These are phyloP conservation scores for Chaetoceros muelleri DNA, from an alignment of 108 stramenopile species.

Conservation along the genomic window DNA sequence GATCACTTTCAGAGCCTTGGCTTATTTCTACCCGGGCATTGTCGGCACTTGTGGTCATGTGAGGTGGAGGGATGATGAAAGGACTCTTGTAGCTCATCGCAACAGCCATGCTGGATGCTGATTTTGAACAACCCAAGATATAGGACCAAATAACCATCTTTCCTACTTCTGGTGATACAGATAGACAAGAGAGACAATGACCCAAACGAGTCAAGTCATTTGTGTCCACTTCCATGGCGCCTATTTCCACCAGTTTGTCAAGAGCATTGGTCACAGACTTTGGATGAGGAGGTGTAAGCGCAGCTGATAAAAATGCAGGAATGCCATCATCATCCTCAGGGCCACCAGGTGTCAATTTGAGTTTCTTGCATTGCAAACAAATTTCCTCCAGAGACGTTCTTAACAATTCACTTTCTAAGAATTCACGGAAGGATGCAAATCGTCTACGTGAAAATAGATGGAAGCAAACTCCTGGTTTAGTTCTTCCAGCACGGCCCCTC, in stretches of 20 bases:
- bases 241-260: slow-evolving; percentile 58
- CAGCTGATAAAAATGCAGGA: slow-evolving; percentile 52
- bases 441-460: slow-evolving; percentile 58
- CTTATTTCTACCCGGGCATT: slow-evolving; percentile 40
- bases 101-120: slow-evolving; percentile 50
- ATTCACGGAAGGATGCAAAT: slow-evolving; percentile 38
- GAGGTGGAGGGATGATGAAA: slow-evolving; percentile 47
- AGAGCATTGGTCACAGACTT: slow-evolving; percentile 49
- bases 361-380: slow-evolving; percentile 52
- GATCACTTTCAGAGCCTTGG: slow-evolving; percentile 51
- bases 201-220: slow-evolving; percentile 67
- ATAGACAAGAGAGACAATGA: slow-evolving; percentile 42
- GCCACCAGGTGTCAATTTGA: slow-evolving; percentile 51
- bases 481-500: slow-evolving; percentile 69
- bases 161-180: slow-evolving; percentile 54
- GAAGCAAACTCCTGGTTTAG: slow-evolving; percentile 69
- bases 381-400: slow-evolving; percentile 71
- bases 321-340: slow-evolving; percentile 57
- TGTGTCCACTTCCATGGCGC: slow-evolving; percentile 61
- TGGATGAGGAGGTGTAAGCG: slow-evolving; percentile 61
- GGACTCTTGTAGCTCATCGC: slow-evolving; percentile 54
- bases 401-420: slow-evolving; percentile 64
- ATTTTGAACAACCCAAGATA: slow-evolving; percentile 44
- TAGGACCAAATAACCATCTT: slow-evolving; percentile 69
- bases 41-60: slow-evolving; percentile 35